Percentiles rank a stretch among this genome's conserved stretches.
Conservation (phyloP, 495 filamentous ascomycete species). For the Parachaetomium inaequale region DNA sequence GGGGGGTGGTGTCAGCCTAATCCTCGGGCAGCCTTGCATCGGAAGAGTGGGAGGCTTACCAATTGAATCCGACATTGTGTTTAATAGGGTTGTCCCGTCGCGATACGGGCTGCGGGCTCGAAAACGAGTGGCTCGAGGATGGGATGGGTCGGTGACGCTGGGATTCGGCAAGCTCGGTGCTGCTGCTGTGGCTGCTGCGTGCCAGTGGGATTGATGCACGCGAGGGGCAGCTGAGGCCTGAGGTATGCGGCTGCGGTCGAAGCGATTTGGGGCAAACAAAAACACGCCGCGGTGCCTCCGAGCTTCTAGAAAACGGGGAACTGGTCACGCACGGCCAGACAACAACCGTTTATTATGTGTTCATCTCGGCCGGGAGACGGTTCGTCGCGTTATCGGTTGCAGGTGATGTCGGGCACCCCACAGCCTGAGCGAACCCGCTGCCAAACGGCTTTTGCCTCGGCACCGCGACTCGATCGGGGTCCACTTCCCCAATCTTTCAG, state of each 20-base stretch:
- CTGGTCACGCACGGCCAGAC: not conserved
- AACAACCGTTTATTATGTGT: not conserved
- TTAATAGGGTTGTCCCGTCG: not conserved
- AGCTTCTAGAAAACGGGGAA: not conserved
- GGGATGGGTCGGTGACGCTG: not conserved
- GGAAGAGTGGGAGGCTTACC: conserved; percentile 8
- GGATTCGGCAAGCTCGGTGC: conserved; percentile 14
- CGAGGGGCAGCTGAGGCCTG: not conserved
- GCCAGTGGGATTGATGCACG: not conserved
- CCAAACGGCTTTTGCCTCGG: conserved; percentile 20
- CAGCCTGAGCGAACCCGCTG: not conserved
- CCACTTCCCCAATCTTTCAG: conserved; percentile 21
- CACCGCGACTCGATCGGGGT: not conserved
- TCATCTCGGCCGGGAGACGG: conserved; percentile 11
- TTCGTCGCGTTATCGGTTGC: conserved; percentile 16
- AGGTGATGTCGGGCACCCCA: conserved; percentile 15
- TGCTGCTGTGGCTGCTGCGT: not conserved
- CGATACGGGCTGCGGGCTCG: conserved; percentile 1
- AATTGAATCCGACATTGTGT: conserved; percentile 24
- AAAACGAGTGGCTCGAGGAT: not conserved
- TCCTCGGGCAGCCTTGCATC: not conserved
- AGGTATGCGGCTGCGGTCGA: not conserved
- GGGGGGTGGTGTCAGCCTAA: conserved; percentile 21
- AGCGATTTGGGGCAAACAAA: not conserved
- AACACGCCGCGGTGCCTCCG: not conserved